Percentiles rank a stretch among this genome's conserved stretches.
Conservation (phyloP, 2,329 filamentous ascomycete genomes). For the Hymenoscyphus fraxineus region DNA sequence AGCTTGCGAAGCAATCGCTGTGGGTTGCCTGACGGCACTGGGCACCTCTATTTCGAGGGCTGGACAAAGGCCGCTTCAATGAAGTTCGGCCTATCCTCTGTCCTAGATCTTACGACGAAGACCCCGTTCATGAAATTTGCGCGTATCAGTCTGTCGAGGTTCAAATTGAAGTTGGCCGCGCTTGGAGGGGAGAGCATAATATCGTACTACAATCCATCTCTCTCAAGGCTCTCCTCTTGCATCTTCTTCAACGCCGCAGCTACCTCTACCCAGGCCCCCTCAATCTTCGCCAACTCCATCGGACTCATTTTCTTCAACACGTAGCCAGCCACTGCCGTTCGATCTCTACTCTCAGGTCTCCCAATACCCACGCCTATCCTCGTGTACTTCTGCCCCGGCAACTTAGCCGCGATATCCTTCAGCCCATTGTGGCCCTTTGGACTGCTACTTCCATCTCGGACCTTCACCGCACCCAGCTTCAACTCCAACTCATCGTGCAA, state of each 20-base stretch:
- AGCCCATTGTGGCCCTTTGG: conserved; percentile 72
- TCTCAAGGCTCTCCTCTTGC: conserved; percentile 3
- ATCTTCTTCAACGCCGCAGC: conserved; percentile 28
- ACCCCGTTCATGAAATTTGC: not conserved
- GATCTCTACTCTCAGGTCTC: conserved; percentile 67
- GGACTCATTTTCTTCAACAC: conserved; percentile 55
- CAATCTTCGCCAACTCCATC: conserved; percentile 29
- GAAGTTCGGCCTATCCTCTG: not conserved
- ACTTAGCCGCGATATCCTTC: conserved; percentile 56
- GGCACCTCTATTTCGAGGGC: not conserved
- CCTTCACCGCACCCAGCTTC: conserved; percentile 61
- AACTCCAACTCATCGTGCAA: conserved; percentile 87
- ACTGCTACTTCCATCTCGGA: conserved; percentile 61
- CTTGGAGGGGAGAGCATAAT: not conserved
- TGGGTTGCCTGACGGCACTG: not conserved
- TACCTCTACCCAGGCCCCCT: conserved; percentile 28
- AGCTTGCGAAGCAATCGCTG: not conserved
- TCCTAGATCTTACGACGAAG: not conserved
- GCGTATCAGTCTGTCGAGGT: not conserved
- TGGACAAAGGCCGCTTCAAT: not conserved
- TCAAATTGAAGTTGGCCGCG: not conserved
- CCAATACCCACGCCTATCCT: conserved; percentile 83
- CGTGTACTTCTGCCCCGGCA: conserved; percentile 45
- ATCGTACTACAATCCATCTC: not conserved
- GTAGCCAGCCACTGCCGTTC: conserved; percentile 66